Base-by-base conservation (phyloP, 1,284 basidiomycete genomes). In the Tremellales sp. region DNA sequence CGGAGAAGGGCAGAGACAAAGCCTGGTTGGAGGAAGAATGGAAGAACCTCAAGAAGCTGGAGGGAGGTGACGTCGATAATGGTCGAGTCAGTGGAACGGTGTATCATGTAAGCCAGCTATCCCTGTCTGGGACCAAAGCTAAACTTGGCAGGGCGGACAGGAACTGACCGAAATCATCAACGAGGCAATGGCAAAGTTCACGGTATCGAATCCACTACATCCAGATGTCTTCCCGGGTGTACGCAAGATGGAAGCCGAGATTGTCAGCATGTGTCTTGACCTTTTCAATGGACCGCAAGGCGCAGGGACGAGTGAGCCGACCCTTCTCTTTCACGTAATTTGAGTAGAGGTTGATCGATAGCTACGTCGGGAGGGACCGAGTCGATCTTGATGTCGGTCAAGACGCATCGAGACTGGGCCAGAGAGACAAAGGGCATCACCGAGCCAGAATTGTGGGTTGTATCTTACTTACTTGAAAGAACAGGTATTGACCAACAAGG, bases 181-280 rank as follows among this genome's bases (percentile, higher is more conserved):
- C 40, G 65, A 74, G 17, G 75, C 76, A 7, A 74, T 75, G 52
- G 64, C 65, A 26, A 66, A 64, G 53, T 77, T 75, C 46, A 50
- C 73, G 24, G 57, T 72, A 8, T 58, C 88, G 24, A 97, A 97
- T 64, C 93, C 94, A 1, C 79, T 97, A 2, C 94, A 97, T 65
- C 92, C 94, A 0, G 92, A 96, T 56, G 85, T 96, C 29, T 97
- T 98, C 76, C 93, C 94, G 0, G 76, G 79, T 0, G 78, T 97
- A 4, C 81, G 94, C 45, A 93, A 96, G 76, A 98, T 98, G 94
- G 94, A 98, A 68, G 87, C 92, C 7, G 93, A 97, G 69, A 82
- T 97, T 40, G 90, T 98, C 39, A 79, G 87, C n/a, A 97, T 97
- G 87, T 88, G 87, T 57, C 78, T 97, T 41, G 80, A 82, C 51